Evolutionary conservation across 352 stramenopile genomes (phyloP), one percentile per base, ranked within the genome.

Genomic region (Pythium insidiosum): DNA sequence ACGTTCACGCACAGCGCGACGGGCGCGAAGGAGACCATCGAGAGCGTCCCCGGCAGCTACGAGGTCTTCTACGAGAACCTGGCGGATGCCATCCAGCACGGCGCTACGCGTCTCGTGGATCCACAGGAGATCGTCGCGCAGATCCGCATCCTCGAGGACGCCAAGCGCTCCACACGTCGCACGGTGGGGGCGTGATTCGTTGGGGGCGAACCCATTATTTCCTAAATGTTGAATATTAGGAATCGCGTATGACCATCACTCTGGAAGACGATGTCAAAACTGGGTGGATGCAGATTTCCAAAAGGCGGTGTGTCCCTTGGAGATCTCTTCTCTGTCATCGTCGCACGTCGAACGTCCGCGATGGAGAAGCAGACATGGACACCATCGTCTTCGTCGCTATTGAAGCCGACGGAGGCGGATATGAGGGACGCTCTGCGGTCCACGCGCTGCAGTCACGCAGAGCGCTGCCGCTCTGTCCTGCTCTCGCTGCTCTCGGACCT

Each of bases 61-160:
- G 58, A 79, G 18, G 60, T 72, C 23, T 88, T 69, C 61, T 88
- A 88, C 68, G 66, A 63, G 22, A 85, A 85, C 45, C 68, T 88
- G 16, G 76, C 73, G 0, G 71, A 74, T 16, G 68, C 67, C n/a
- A 82, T 86, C 30, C 61, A 59, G 16, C 55, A 59, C 7, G 65
- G 66, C 4, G 55, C 72, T 26, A 22, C 63, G 24, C 38, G 80
- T 22, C 54, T 83, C 20, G 76, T 88, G 50, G 42, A 81, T 33
- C 70, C 76, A 18, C 46, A 61, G 31, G 51, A 59, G 5, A 57
- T 84, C 29, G 59, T 85, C 7, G 57, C 63, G 29, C 73, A 84
- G 54, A 88, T 88, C 39, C 66, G 72, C 28, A 88, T 88, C 43
- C 56, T 88, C 22, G 76, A 88, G 46, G 47, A 82, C 6, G 71